Evolutionary conservation across 257 asterid genomes (phyloP), one percentile per base, ranked within the genome.

Genomic region (Sherardia arvensis): DNA sequence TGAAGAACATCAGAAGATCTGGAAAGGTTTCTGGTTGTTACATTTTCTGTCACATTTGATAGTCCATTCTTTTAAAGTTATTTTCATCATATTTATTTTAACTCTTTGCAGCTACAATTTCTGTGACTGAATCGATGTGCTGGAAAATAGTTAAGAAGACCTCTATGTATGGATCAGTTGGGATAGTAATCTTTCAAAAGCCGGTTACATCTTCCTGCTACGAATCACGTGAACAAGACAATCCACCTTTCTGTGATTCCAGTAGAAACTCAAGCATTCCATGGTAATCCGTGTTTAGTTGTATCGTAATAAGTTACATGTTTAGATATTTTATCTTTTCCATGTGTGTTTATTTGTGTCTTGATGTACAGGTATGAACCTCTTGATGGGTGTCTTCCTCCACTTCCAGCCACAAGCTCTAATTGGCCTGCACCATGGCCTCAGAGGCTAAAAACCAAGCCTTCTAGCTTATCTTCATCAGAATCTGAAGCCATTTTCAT

Each of bases 391-490:
- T 93, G 97, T 70, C 84, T 93, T 59, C 86, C 76, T 48, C 88
- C 87, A 28, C 74, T 81, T 20, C 73, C 79, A 40, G 23, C 32
- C 5, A 23, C 40, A 5, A 67, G 65, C 62, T 57, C 68, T 51
- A 59, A 76, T 63, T 90, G 97, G 97, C 97, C 97, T 56, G 73
- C 85, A n/a, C 71, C 87, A 32, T 93, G 99, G 99, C 99, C 99
- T 7, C 64, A 77, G 67, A 84, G 97, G 84, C 95, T 93, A 56
- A 75, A 53, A 14, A 73, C 65, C 18, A 74, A 70, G 71, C 97
- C 97, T 71, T 74, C 71, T 63, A 82, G 82, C 70, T 78, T 93
- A 64, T 74, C 83, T 12, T 74, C 83, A 64, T 65, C 83, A 29
- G 84, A 81, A 20, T 76, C 82, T 66, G 88, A 72, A 64, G 86